Conservation (phyloP, 2,329 filamentous ascomycete genomes). For the Mollisiaceae sp. region DNA sequence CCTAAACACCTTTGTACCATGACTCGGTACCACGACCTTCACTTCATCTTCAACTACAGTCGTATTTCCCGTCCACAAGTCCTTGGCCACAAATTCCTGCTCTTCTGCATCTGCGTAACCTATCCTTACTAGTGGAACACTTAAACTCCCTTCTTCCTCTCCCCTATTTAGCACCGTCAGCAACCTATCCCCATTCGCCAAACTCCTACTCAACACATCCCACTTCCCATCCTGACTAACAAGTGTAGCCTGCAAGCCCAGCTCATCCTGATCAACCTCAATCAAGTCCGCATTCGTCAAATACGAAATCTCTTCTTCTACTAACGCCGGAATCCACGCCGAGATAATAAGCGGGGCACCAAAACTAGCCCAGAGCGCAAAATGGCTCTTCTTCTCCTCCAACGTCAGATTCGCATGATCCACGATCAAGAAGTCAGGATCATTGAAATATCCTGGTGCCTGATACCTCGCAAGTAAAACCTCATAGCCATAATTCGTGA, state of each 20-base stretch:
- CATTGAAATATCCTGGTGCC: constrained; percentile 46
- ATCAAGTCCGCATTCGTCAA: constrained; percentile 44
- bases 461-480: constrained; percentile 39
- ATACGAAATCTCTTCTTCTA: constrained; percentile 43
- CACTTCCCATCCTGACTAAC: constrained; percentile 50
- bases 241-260: constrained; percentile 47
- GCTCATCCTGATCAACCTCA: constrained; percentile 36
- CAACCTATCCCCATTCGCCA: constrained; percentile 53
- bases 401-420: constrained; percentile 36
- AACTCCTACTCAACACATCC: constrained; percentile 52
- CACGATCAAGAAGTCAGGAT: constrained; percentile 38
- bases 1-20: constrained; percentile 46
- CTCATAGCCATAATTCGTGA: constrained; percentile 52
- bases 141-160: constrained; percentile 41
- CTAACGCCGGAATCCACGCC: constrained; percentile 44
- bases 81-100: constrained; percentile 42
- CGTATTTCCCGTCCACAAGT: constrained; percentile 51
- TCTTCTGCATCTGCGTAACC: constrained; percentile 29
- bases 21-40: constrained; percentile 47
- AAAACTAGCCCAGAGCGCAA: constrained; percentile 39
- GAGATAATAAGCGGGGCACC: constrained; percentile 40
- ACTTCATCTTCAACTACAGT: constrained; percentile 40
- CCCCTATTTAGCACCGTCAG: constrained; percentile 53
- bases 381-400: constrained; percentile 37
- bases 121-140: constrained; percentile 39